Evolutionary conservation across 768 basidiomycete species (phyloP), one percentile per base, ranked within the genome.

Genomic region (Leccinum variicolor): DNA sequence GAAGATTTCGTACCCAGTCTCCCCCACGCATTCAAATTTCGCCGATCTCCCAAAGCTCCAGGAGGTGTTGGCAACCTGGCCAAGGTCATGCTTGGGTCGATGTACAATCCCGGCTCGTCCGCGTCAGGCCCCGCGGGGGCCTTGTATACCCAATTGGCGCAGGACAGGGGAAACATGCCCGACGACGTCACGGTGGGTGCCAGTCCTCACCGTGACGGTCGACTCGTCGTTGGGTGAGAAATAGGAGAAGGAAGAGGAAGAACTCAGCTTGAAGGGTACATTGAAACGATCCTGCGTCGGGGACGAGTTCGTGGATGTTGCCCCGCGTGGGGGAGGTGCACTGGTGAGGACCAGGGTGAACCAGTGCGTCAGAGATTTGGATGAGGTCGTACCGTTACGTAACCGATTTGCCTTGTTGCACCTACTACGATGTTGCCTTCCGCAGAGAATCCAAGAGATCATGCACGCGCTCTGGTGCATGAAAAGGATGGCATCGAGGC

Each of bases 401-500:
- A 39, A 39, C n/a, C 17, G 1, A 17, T 39, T 34, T 39, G 39
- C 39, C n/a, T 36, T 33, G 31, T 33, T 1, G 10, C 11, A 31
- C 31, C 13, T 33, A 33, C 31, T 33, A 33, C 31, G 7, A n/a
- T 73, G 54, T 72, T 49, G 34, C 76, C 80, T 17, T 73, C 78
- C 36, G 69, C 76, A 54, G 74, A 76, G 31, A 76, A 68, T 57
- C 78, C 84, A 56, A 72, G 79, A 64, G 82, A 86, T 55, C 76
- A 79, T 57, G 90, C 89, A 4, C 80, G 81, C 50, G 74, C 78
- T 9, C 77, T 95, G 23, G 86, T 94, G 62, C 73, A 78, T 4
- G 79, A 77, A 54, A 94, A 92, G 66, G 84, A 87, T 54, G 77
- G 71, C 26, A 85, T 95, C 63, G 90, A 95, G 70, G 76, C 77